phyloP scores from a whole-genome alignment of 768 basidiomycete species.

The Trametes gibbosa region DNA sequence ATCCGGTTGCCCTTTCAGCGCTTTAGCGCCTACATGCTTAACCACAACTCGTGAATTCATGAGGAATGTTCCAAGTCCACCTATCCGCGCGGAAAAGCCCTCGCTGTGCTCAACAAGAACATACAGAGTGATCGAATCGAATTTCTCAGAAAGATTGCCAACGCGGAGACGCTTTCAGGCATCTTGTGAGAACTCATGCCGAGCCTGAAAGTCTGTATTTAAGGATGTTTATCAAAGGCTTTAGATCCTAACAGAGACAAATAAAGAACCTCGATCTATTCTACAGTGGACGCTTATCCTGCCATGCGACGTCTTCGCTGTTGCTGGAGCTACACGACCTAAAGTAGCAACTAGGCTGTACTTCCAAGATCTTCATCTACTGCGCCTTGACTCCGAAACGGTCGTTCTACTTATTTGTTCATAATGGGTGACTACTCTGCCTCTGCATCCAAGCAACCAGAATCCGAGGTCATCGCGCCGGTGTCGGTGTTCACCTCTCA shows the following conservation, averaged over 20 bases:
- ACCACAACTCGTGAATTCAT: too few species aligned
- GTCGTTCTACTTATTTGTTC: background rate
- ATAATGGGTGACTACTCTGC: background rate
- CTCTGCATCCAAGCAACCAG: background rate
- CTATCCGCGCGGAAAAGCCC: too few species aligned
- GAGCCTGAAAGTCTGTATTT: background rate
- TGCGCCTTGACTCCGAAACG: background rate
- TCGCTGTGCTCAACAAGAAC: slow-evolving; percentile 21
- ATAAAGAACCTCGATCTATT: background rate
- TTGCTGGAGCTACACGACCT: background rate
- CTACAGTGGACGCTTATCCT: background rate
- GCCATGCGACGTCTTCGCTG: background rate
- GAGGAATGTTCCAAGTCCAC: too few species aligned
- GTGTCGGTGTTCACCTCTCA: slow-evolving; percentile 38
- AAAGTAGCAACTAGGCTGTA: background rate
- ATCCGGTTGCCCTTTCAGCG: background rate
- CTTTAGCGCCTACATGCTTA: background rate
- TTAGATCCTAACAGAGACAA: slow-evolving; percentile 23
- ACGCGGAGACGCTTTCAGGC: too few species aligned
- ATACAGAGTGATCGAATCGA: slow-evolving; percentile 20
- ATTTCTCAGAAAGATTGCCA: too few species aligned
- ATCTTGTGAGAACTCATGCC: too few species aligned
- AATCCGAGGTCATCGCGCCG: slow-evolving; percentile 38
- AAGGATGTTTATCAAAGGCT: slow-evolving; percentile 19
- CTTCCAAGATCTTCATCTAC: background rate